A percentile compares a stretch with the other conserved stretches of the same genome.
phyloP scores from a whole-genome alignment of 2,329 filamentous ascomycete genomes.

The Cadophora sp. region DNA sequence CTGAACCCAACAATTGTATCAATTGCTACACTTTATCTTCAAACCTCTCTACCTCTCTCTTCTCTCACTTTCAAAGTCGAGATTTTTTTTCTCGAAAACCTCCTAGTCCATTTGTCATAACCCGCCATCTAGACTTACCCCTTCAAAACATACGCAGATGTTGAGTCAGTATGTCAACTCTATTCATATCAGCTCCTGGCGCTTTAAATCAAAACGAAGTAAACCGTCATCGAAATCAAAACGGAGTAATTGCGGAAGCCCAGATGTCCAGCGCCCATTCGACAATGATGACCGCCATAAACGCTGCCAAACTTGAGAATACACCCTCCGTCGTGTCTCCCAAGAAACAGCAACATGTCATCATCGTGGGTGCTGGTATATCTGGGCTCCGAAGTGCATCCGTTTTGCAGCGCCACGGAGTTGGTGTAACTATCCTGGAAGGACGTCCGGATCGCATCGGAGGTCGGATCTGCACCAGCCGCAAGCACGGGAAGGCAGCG shows the following conservation, averaged over 20 bases:
- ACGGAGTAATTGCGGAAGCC: constrained; percentile 31
- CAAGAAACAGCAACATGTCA: constrained; percentile 49
- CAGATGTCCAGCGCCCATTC: constrained; percentile 25
- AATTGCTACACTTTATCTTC: neutral
- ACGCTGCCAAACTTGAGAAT: constrained; percentile 29
- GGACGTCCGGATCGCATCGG: constrained; percentile 59
- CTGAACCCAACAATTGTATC: constrained; percentile 1
- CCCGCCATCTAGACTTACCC: constrained; percentile 19
- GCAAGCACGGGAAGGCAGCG: constrained; percentile 45
- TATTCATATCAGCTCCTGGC: constrained; percentile 42
- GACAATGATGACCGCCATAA: constrained; percentile 20
- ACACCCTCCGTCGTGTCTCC: constrained; percentile 17
- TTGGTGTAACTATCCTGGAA: constrained; percentile 61
- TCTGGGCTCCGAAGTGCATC: constrained; percentile 63
- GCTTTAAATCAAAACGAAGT: constrained; percentile 42
- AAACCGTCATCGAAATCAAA: constrained; percentile 36
- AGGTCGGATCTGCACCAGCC: constrained; percentile 52
- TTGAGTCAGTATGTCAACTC: constrained; percentile 43
- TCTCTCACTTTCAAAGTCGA: constrained; percentile 19
- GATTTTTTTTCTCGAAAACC: constrained; percentile 17
- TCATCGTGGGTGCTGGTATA: constrained; percentile 62
- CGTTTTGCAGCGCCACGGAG: constrained; percentile 58
- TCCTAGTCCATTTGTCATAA: constrained; percentile 19
- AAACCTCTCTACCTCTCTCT: neutral
- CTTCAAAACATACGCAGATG: constrained; percentile 40